Evolutionary conservation across 371 early-diverging fungal species (phyloP).

Genomic region (Actinomortierella wolfii): DNA sequence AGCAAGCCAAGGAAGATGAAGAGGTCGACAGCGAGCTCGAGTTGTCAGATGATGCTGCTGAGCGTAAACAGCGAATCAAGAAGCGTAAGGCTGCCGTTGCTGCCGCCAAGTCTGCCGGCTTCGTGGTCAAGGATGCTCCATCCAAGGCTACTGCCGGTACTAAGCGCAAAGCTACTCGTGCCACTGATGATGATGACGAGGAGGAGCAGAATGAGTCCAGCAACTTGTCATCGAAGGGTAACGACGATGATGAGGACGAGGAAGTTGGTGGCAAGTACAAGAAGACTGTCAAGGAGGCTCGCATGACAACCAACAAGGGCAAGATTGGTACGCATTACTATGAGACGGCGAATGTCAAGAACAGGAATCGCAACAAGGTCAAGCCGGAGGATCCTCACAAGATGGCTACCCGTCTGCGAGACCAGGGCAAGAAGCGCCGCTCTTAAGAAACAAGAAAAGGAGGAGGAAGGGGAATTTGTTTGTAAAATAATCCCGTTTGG

Average conservation of each 20-base stretch:
- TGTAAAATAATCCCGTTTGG: too few relatives aligned
- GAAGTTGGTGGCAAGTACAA: slow-evolving; percentile 32
- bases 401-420: slow-evolving; percentile 43
- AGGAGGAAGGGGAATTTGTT: too few relatives aligned
- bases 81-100: slow-evolving; percentile 20
- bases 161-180: slow-evolving; percentile 1
- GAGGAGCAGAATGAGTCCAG: slow-evolving; percentile 43
- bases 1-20: slow-evolving; percentile 50
- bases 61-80: slow-evolving; percentile 46
- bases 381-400: slow-evolving; percentile 67
- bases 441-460: slow-evolving; percentile 12
- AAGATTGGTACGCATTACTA: slow-evolving; percentile 89
- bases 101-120: slow-evolving; percentile 20
- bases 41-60: slow-evolving; percentile 53
- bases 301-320: slow-evolving; percentile 84
- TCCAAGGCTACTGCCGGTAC: neutral
- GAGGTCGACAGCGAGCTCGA: slow-evolving; percentile 66
- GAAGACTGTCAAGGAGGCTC: slow-evolving; percentile 58
- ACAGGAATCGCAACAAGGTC: slow-evolving; percentile 81
- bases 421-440: slow-evolving; percentile 48
- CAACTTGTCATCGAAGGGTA: slow-evolving; percentile 23
- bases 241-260: slow-evolving; percentile 39
- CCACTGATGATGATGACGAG: slow-evolving; percentile 24
- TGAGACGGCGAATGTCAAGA: slow-evolving; percentile 91
- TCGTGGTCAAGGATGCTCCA: slow-evolving; percentile 37